These are phyloP conservation scores for Ascochyta rabiei DNA, from an alignment of 2,329 filamentous ascomycete genomes.

Conservation along the genomic window DNA sequence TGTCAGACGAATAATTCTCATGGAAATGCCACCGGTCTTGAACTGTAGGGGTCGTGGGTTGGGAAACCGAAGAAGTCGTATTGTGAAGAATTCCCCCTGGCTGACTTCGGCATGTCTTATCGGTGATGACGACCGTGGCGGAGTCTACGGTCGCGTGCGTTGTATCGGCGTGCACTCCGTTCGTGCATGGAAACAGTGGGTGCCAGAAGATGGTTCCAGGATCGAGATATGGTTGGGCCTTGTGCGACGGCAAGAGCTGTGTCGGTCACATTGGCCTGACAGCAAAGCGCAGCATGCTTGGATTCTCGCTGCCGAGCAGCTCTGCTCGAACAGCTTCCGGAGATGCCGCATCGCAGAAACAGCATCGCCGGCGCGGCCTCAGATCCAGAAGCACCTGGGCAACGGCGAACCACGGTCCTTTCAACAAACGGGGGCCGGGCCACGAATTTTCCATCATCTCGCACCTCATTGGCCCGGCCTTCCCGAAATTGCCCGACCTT, in stretches of 20 bases:
- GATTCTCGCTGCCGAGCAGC: background rate
- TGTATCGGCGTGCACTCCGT: slow-evolving; percentile 6
- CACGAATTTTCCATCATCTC: slow-evolving; percentile 17
- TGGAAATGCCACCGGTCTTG: too few relatives aligned
- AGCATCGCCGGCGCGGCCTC: slow-evolving; percentile 13
- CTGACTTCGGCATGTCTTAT: background rate
- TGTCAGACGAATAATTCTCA: too few relatives aligned
- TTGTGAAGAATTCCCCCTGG: background rate
- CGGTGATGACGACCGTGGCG: slow-evolving; percentile 9
- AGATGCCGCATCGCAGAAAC: slow-evolving; percentile 1
- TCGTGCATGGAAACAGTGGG: slow-evolving; percentile 16
- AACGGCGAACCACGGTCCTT: slow-evolving; percentile 19
- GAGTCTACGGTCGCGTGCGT: slow-evolving; percentile 11
- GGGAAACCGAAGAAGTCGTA: background rate
- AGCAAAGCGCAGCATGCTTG: slow-evolving; percentile 2
- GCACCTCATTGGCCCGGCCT: slow-evolving; percentile 19
- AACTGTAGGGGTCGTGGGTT: background rate
- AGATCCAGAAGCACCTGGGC: slow-evolving; percentile 18
- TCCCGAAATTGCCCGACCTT: slow-evolving; percentile 26
- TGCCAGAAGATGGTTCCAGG: slow-evolving; percentile 8
- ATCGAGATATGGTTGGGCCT: slow-evolving; percentile 6
- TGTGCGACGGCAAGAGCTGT: background rate
- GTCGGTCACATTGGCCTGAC: background rate
- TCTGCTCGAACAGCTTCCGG: slow-evolving; percentile 7
- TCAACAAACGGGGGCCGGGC: slow-evolving; percentile 12